Evolutionary conservation across 164 flowering plant genomes (phyloP).

Genomic region (Vitis vinifera): ASM3070453v1 NC_081823.1:8549501-8550000

Average conservation of each 20-base stretch:
- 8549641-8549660: constrained; percentile 7
- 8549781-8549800: constrained; percentile 93
- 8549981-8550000: neutral
- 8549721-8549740: constrained; percentile 91
- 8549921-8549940: neutral
- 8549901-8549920: neutral
- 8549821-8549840: constrained; percentile 50
- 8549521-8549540: constrained; percentile 87
- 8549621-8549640: constrained; percentile 68
- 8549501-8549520: constrained; percentile 50
- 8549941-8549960: neutral
- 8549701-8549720: neutral
- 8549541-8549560: constrained; percentile 73
- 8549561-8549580: constrained; percentile 55
- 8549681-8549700: neutral
- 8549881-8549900: neutral
- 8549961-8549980: neutral
- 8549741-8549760: constrained; percentile 83
- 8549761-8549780: constrained; percentile 96
- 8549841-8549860: neutral
- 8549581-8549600: constrained; percentile 54
- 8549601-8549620: constrained; percentile 53
- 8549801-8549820: constrained; percentile 81
- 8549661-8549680: neutral
- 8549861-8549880: neutral